These are phyloP conservation scores for Euphorbia schlechtendalii DNA, from an alignment of 441 rosid species.

Conservation along the genomic window DNA sequence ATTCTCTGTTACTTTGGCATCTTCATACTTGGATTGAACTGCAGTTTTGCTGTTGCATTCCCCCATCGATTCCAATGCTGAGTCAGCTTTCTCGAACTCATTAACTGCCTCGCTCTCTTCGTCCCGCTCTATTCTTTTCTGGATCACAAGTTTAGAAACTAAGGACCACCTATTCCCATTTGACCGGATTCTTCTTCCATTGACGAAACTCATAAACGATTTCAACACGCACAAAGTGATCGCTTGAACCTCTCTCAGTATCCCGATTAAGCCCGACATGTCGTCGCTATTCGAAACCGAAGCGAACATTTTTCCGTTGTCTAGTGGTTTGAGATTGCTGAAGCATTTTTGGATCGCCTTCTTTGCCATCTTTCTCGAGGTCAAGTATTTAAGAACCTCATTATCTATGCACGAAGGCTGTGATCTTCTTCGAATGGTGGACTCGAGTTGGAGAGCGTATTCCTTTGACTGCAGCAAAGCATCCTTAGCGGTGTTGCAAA, in stretches of 20 bases:
- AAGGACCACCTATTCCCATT: slow-evolving; percentile 26
- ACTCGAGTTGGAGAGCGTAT: slow-evolving; percentile 21
- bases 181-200: slow-evolving; percentile 20
- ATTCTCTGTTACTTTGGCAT: slow-evolving; percentile 6
- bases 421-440: slow-evolving; percentile 27
- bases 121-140: slow-evolving; percentile 19
- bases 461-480: slow-evolving; percentile 27
- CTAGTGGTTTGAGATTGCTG: slow-evolving; percentile 11
- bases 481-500: slow-evolving; percentile 32
- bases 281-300: not conserved
- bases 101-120: slow-evolving; percentile 10
- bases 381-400: slow-evolving; percentile 26
- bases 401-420: slow-evolving; percentile 2
- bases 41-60: slow-evolving; percentile 17
- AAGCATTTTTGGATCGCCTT: slow-evolving; percentile 25
- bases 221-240: slow-evolving; percentile 24
- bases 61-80: slow-evolving; percentile 17
- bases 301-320: slow-evolving; percentile 1
- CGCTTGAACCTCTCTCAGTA: slow-evolving; percentile 28
- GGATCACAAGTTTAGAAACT: slow-evolving; percentile 33
- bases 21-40: not conserved
- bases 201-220: slow-evolving; percentile 29
- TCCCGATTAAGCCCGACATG: not conserved
- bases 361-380: slow-evolving; percentile 28
- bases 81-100: slow-evolving; percentile 27